Base-by-base conservation (phyloP, 768 basidiomycete genomes). In the Suillus occidentalis region DNA sequence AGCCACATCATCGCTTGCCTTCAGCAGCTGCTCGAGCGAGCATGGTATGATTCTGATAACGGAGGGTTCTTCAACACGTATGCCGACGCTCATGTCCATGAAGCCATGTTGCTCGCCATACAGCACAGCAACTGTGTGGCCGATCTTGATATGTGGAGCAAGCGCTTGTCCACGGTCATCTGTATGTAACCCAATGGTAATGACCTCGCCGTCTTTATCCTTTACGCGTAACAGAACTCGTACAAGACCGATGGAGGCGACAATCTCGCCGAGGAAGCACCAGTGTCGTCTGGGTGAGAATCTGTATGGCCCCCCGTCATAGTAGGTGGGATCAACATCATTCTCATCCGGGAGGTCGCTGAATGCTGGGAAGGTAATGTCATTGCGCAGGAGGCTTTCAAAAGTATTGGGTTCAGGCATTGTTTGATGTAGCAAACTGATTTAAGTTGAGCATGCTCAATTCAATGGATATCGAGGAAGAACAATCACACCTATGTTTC, bases 211-310 rank as follows among this genome's bases (percentile, higher is more conserved):
- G 10, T 50, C 67, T 42, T 66, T 71, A 64, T 78, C 77, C 58
- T 66, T 70, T 40, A 72, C 73, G 22, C 57, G 53, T 62, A 68
- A 73, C 71, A 70, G 69, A 9, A 72, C 70, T 9, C 74, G 68
- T 13, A 66, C 12, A 49, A 66, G 72, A 2, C 68, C 67, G n/a
- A 72, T 43, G 10, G n/a, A 25, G 42, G 52, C 56, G 14, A 71
- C 65, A 42, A 77, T 76, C 59, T 77, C 74, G 7, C 71, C 75
- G 7, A 78, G 68, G 42, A 77, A 69, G 62, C 77, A 78, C 76
- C 76, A 77, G 65, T 75, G 77, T 36, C 64, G 68, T 45, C 60
- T 64, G 5, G 72, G 72, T 37, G 47, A 20, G 28, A 42, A 59
- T 10, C 18, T 18, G 2, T 7, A 12, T 7, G 18, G 10, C 12